Evolutionary conservation across 2,329 filamentous ascomycete species (phyloP), one percentile per base, ranked within the genome.

Genomic region (Verticillium tricorpus): DNA sequence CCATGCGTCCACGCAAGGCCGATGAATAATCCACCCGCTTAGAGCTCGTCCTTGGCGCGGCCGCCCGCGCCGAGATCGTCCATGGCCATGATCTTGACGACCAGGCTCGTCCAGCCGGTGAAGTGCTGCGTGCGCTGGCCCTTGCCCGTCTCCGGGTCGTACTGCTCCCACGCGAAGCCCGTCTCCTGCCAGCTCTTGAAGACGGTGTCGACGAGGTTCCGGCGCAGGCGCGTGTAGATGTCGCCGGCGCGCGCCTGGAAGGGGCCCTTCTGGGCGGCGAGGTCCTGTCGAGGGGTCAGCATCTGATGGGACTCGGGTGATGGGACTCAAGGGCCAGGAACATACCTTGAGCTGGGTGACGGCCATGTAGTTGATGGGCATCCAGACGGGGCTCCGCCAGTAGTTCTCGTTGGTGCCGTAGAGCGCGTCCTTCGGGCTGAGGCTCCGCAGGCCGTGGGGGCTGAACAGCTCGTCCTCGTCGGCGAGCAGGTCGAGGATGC

Each of bases 101-200:
- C 91, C 76, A 98, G 80, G 74, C 92, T 97, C n/a, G 95, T 99
- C 95, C 95, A 99, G 58, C 95, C 95, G 0, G 95, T 97, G 74
- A 99, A 99, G 76, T 98, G 94, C 81, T 97, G 93, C 5, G 93
- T 98, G 52, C 95, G 85, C 80, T 98, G 94, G n/a, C 95, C 95
- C 60, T 85, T 85, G 56, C 95, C 95, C 3, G 92, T 96, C 69
- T 97, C 92, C 0, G 93, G 92, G 73, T 96, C 92, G 76, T 98
- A 99, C 78, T 99, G 95, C 77, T 99, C 95, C 94, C 94, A 99
- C 0, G 94, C 95, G 73, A 98, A 98, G 19, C 94, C 94, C 0
- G 95, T 98, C 71, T 91, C 86, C 72, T 89, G 82, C 94, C 94
- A 99, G 73, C 88, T 89, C 62, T 88, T 85, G 79, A 90, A 97